Base-by-base conservation (phyloP, 106 monocot species). In the Dendrobium huoshanense region DNA sequence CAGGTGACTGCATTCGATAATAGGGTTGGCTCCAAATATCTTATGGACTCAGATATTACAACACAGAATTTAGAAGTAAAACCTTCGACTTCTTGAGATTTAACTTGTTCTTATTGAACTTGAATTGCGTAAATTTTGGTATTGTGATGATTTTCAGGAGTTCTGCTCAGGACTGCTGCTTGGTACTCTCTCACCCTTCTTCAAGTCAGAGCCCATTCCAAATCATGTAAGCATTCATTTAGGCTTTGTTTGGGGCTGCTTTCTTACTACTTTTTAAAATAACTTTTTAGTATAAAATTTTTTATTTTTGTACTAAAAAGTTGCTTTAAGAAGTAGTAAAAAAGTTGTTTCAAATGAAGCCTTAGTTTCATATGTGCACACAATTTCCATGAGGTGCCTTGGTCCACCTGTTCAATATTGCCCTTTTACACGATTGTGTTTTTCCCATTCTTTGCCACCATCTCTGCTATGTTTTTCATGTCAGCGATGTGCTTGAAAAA, bases 1-100 rank as follows among this genome's bases (percentile, higher is more conserved):
- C 88, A 99, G 99, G 95, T 95, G 55, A 84, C 91, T 84, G 95
- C 95, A 77, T 99, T 99, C 90, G 91, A 99, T 87, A 95, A 89
- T 78, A 95, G 80, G 48, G 74, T 81, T 78, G 93, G 91, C 47
- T 85, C 86, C 41, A 99, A 99, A 77, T 88, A 95, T 80, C 77
- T 95, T 78, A 74, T 99, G 81, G 93, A 99, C 82, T 84, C 85
- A 42, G 91, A 99, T 80, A 54, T 86, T 77, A 88, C 93, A 24
- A 20, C 73, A 70, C 77, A 40, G 45, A 93, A 87, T 77, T 80
- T 99, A 79, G 88, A 95, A 55, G 99, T 93, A 90, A 90, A 31
- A 82, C 84, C 37, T 33, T 51, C 43, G 43, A 76, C 22, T 76
- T 51, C 76, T 49, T 49, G 25, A 49, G 49, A 24, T 76, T 76